phyloP scores from a whole-genome alignment of 129 eudicot genomes.

The Calendula officinalis region DNA sequence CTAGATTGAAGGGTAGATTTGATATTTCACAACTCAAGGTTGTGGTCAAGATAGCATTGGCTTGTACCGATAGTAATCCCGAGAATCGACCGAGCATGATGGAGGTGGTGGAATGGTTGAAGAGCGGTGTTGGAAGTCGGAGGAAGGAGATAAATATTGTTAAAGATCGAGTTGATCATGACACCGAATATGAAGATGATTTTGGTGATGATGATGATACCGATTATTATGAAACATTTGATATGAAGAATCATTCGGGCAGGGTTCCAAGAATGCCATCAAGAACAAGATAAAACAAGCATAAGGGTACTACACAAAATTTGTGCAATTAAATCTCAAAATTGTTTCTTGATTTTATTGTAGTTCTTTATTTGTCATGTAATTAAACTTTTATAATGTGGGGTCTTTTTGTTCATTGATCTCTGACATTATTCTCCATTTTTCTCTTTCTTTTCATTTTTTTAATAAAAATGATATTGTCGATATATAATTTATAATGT shows the following conservation, averaged over 20 bases:
- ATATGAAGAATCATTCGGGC: slow-evolving; percentile 23
- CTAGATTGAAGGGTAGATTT: slow-evolving; percentile 56
- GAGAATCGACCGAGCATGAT: slow-evolving; percentile 76
- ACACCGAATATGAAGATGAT: slow-evolving; percentile 40
- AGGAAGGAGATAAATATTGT: slow-evolving; percentile 37
- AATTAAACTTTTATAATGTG: slow-evolving; percentile 23
- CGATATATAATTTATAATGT: no score
- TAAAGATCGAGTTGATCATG: slow-evolving; percentile 38
- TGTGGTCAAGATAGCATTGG: slow-evolving; percentile 51
- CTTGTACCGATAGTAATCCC: slow-evolving; percentile 54
- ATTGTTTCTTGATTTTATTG: slow-evolving; percentile 16
- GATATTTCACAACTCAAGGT: slow-evolving; percentile 45
- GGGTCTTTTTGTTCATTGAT: not conserved
- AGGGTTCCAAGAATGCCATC: slow-evolving; percentile 34
- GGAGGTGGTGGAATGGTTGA: slow-evolving; percentile 64
- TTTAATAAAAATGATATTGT: no score
- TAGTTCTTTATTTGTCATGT: slow-evolving; percentile 20
- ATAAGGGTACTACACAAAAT: not conserved
- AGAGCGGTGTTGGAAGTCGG: slow-evolving; percentile 42
- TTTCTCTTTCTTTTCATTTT: not conserved
- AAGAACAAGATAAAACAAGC: slow-evolving; percentile 25
- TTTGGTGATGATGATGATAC: slow-evolving; percentile 35
- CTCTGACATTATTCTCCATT: not conserved
- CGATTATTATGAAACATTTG: slow-evolving; percentile 52
- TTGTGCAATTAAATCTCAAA: slow-evolving; percentile 9